phyloP scores from a whole-genome alignment of 768 basidiomycete species.

The Trametes meyenii region DNA sequence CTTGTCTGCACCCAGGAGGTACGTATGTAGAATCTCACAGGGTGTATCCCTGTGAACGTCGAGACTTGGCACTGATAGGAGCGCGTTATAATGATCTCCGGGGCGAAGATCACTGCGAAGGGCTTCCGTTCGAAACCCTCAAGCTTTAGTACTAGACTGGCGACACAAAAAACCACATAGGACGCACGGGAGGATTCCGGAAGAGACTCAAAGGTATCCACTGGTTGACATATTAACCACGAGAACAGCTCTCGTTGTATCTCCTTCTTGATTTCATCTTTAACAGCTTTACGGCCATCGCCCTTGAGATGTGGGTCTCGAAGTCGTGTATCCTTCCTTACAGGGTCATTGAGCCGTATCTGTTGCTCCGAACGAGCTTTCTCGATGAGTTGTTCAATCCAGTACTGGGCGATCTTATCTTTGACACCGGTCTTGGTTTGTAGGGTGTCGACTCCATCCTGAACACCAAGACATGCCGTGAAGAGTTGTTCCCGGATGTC shows the following conservation, averaged over 20 bases:
- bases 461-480: conserved; percentile 38
- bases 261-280: conserved; percentile 19
- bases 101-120: too few relatives aligned
- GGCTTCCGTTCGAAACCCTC: background rate
- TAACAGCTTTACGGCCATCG: too few relatives aligned
- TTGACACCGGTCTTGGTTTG: conserved; percentile 43
- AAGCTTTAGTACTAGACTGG: background rate
- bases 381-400: conserved; percentile 39
- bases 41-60: conserved; percentile 33
- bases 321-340: too few relatives aligned
- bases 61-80: conserved; percentile 20
- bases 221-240: background rate
- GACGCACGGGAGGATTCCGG: background rate
- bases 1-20: conserved; percentile 46
- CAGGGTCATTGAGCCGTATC: background rate
- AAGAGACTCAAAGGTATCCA: background rate
- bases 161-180: background rate
- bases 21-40: conserved; percentile 48
- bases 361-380: background rate
- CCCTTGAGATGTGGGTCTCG: too few relatives aligned
- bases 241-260: conserved; percentile 4
- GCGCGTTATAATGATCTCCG: too few relatives aligned
- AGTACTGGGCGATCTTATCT: conserved; percentile 41
- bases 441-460: conserved; percentile 28
- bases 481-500: conserved; percentile 32